Evolutionary conservation across 139 green algal genomes (phyloP).

Genomic region (Coccomyxa sp.): DNA sequence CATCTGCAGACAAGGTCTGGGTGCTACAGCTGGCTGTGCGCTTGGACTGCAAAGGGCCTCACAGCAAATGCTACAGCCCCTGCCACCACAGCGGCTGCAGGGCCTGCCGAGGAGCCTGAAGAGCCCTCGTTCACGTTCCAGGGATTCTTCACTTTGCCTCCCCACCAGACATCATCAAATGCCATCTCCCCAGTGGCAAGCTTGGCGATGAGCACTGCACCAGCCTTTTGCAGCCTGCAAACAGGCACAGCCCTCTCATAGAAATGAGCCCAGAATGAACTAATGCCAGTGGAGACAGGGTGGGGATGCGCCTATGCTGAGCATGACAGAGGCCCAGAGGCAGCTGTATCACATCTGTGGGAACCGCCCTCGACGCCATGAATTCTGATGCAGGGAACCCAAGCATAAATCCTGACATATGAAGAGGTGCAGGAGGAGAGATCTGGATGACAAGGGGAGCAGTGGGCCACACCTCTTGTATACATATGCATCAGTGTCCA

Average conservation of each 20-base stretch:
- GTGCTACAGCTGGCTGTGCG: too few species aligned
- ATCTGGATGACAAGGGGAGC: background rate
- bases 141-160: slow-evolving; percentile 24
- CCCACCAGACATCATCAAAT: slow-evolving; percentile 30
- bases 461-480: slow-evolving; percentile 9
- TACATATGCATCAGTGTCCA: slow-evolving; percentile 7
- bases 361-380: too few species aligned
- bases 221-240: slow-evolving; percentile 11
- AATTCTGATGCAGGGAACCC: too few species aligned
- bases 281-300: background rate
- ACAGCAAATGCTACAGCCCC: background rate
- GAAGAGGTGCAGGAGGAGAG: background rate
- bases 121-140: slow-evolving; percentile 27
- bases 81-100: background rate
- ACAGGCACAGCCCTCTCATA: background rate
- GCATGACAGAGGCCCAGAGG: too few species aligned
- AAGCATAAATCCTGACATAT: too few species aligned
- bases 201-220: slow-evolving; percentile 29
- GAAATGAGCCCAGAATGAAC: background rate
- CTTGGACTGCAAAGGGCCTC: background rate
- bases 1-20: too few species aligned
- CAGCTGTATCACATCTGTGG: too few species aligned
- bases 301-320: background rate
- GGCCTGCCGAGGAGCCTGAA: slow-evolving; percentile 23
- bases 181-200: slow-evolving; percentile 31